Evolutionary conservation across 208 protist genomes (phyloP).

Genomic region (Herpetomonas samuelpessoai): DNA sequence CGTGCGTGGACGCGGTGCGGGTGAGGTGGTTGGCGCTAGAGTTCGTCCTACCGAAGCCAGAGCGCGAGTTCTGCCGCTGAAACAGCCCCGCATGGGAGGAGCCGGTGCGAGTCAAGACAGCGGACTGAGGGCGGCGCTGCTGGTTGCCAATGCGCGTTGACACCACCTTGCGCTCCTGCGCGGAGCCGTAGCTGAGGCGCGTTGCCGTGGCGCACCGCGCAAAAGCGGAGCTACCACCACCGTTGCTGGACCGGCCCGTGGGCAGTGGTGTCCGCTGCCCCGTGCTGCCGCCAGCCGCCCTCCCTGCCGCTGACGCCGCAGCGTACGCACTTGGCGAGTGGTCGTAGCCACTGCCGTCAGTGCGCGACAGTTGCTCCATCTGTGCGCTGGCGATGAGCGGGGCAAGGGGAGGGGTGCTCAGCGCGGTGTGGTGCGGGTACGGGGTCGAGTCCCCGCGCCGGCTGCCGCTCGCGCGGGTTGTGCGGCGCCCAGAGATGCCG

Average conservation of each 20-base stretch:
- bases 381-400: background rate
- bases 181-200: conserved; percentile 1
- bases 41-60: background rate
- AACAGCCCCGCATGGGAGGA: background rate
- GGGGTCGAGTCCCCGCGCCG: background rate
- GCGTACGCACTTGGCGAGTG: background rate
- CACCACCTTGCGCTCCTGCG: background rate
- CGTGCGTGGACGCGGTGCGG: background rate
- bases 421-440: background rate
- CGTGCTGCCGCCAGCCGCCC: background rate
- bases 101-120: background rate
- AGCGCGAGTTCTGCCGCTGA: background rate
- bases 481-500: background rate
- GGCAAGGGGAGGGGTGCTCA: background rate
- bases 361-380: background rate
- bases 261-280: background rate
- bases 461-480: background rate
- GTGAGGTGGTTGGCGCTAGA: background rate
- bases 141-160: background rate
- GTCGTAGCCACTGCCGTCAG: background rate
- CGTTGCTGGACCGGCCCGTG: background rate
- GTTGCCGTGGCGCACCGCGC: background rate
- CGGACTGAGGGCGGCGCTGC: background rate
- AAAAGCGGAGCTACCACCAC: background rate
- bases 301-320: no score